These are phyloP conservation scores for Rhodofomes roseus DNA, from an alignment of 1,284 basidiomycete genomes.

Conservation along the genomic window DNA sequence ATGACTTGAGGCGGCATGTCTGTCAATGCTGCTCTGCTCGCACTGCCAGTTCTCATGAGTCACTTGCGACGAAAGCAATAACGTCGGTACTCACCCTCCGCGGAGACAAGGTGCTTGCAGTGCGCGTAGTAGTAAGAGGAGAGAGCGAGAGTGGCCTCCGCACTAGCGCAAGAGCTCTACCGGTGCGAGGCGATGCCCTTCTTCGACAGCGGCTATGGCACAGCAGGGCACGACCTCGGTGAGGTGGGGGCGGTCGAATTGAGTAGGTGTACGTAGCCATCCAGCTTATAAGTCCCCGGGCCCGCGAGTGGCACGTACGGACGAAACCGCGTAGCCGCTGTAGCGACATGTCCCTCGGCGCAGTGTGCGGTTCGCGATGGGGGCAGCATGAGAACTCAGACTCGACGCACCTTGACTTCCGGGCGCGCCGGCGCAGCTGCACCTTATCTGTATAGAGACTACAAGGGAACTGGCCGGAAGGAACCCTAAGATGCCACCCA, in stretches of 20 bases:
- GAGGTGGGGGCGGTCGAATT: neutral
- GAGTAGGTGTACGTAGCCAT: neutral
- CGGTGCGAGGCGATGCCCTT: neutral
- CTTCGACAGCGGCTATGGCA: neutral
- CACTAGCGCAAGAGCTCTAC: neutral
- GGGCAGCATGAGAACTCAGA: neutral
- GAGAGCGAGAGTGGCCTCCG: neutral
- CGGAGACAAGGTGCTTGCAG: no score
- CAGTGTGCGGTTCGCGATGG: neutral
- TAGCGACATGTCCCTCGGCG: neutral
- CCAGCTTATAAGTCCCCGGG: no score
- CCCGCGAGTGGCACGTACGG: neutral
- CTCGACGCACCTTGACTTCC: no score
- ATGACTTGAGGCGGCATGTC: no score
- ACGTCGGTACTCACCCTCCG: no score
- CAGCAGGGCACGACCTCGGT: neutral
- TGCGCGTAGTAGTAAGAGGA: neutral
- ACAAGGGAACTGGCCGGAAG: neutral
- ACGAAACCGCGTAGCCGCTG: neutral
- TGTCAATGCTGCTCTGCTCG: no score
- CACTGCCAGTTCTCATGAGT: no score
- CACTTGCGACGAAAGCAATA: no score
- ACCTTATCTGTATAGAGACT: neutral
- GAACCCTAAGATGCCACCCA: neutral
- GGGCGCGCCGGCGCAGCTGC: neutral